A percentile compares a stretch with the other conserved stretches of the same genome.
phyloP scores from a whole-genome alignment of 352 stramenopile species.

The Aphanomyces cochlioides region DNA sequence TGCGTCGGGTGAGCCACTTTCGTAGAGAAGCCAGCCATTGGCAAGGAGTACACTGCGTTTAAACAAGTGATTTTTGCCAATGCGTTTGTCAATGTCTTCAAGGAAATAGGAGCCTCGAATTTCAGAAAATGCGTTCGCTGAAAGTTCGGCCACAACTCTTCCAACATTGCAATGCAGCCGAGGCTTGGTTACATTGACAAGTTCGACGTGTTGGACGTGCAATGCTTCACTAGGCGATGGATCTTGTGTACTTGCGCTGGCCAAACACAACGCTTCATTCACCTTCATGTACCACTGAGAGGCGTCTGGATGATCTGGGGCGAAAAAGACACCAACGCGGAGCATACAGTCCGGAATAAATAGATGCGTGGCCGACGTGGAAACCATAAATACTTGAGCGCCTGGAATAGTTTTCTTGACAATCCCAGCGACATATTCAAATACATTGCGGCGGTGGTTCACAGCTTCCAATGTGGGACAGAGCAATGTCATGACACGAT shows the following conservation, averaged over 20 bases:
- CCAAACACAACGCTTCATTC: slow-evolving; percentile 40
- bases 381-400: slow-evolving; percentile 36
- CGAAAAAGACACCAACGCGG: slow-evolving; percentile 37
- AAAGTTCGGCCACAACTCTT: slow-evolving; percentile 40
- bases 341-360: slow-evolving; percentile 41
- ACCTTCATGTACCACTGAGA: slow-evolving; percentile 41
- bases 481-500: slow-evolving; percentile 6
- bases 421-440: slow-evolving; percentile 15
- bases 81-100: slow-evolving; percentile 36
- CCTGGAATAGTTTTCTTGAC: slow-evolving; percentile 37
- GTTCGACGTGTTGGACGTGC: slow-evolving; percentile 40
- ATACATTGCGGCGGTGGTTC: slow-evolving; percentile 6
- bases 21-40: slow-evolving; percentile 44
- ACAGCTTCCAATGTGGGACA: not conserved
- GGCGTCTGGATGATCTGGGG: slow-evolving; percentile 23
- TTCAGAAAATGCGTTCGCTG: slow-evolving; percentile 37
- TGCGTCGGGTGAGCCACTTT: slow-evolving; percentile 33
- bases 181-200: slow-evolving; percentile 36
- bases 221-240: not conserved
- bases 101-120: slow-evolving; percentile 37
- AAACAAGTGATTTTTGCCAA: slow-evolving; percentile 41
- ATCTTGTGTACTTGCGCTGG: slow-evolving; percentile 19
- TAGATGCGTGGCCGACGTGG: slow-evolving; percentile 34
- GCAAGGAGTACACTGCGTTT: slow-evolving; percentile 41
- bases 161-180: slow-evolving; percentile 41